phyloP scores from a whole-genome alignment of 1,139 yeast species.

The Hanseniaspora uvarum region DNA sequence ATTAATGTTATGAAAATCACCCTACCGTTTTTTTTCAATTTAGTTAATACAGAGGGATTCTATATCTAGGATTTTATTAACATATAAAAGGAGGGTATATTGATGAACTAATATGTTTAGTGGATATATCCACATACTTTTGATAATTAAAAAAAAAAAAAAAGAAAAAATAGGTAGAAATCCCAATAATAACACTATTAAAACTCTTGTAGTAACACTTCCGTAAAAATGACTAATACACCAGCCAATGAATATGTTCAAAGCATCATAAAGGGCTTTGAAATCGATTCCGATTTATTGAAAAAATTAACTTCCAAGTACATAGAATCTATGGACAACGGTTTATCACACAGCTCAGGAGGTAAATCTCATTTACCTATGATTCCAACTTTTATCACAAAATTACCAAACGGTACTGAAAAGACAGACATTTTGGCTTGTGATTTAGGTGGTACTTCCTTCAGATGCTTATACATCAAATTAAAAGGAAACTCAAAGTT shows the following conservation, averaged over 20 bases:
- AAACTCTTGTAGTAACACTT: too few relatives aligned
- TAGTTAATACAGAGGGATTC: too few relatives aligned
- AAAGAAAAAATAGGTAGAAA: too few relatives aligned
- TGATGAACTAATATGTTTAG: too few relatives aligned
- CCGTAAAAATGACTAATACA: not conserved
- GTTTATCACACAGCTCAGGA: conserved; percentile 43
- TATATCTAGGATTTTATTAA: too few relatives aligned
- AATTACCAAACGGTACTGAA: conserved; percentile 73
- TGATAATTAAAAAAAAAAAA: too few relatives aligned
- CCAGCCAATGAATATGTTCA: not conserved
- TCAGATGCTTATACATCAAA: conserved; percentile 75
- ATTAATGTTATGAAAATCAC: too few relatives aligned
- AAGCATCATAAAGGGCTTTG: conserved; percentile 11
- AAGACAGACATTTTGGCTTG: conserved; percentile 69
- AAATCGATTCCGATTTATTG: conserved; percentile 4
- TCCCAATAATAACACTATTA: too few relatives aligned
- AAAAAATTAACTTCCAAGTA: conserved; percentile 51
- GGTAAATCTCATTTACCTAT: conserved; percentile 49
- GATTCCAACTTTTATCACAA: conserved; percentile 79
- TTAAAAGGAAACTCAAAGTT: conserved; percentile 75
- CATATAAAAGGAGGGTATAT: too few relatives aligned
- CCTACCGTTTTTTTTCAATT: too few relatives aligned
- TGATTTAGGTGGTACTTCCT: conserved; percentile 81
- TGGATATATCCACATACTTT: too few relatives aligned
- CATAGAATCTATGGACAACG: conserved; percentile 50